Evolutionary conservation across 352 stramenopile species (phyloP).

Genomic region (Globisporangium alternatum): DNA sequence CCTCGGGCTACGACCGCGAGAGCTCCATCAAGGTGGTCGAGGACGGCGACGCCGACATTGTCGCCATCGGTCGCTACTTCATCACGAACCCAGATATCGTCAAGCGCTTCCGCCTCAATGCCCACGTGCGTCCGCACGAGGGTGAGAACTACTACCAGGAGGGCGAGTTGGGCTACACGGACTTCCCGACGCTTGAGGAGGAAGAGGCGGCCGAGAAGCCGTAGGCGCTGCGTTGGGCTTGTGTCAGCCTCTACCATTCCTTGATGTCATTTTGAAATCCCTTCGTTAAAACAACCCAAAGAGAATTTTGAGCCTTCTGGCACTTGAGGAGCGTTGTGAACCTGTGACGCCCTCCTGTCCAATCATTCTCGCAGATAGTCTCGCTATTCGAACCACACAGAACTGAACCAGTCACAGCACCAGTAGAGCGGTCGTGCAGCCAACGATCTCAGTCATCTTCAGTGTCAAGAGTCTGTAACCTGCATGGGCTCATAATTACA

Average conservation of each 20-base stretch:
- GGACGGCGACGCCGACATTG: slow-evolving; percentile 46
- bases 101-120: slow-evolving; percentile 42
- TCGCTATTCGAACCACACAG: background rate
- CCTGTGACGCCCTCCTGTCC: background rate
- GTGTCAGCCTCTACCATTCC: background rate
- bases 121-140: slow-evolving; percentile 43
- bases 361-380: background rate
- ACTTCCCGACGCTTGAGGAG: slow-evolving; percentile 41
- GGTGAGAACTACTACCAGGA: slow-evolving; percentile 43
- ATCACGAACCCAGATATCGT: slow-evolving; percentile 80
- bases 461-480: background rate
- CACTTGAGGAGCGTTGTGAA: background rate
- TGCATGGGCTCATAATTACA: background rate
- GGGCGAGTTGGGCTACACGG: slow-evolving; percentile 47
- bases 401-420: background rate
- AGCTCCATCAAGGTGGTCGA: slow-evolving; percentile 50
- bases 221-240: background rate
- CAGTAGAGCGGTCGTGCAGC: too few relatives aligned
- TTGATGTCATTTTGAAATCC: background rate
- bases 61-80: slow-evolving; percentile 67
- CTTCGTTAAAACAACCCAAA: background rate
- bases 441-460: background rate
- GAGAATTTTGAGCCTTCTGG: background rate
- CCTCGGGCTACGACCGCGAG: slow-evolving; percentile 51
- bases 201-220: slow-evolving; percentile 5